phyloP scores from a whole-genome alignment of 1,284 basidiomycete species.

The Tylopilus sp. region DNA sequence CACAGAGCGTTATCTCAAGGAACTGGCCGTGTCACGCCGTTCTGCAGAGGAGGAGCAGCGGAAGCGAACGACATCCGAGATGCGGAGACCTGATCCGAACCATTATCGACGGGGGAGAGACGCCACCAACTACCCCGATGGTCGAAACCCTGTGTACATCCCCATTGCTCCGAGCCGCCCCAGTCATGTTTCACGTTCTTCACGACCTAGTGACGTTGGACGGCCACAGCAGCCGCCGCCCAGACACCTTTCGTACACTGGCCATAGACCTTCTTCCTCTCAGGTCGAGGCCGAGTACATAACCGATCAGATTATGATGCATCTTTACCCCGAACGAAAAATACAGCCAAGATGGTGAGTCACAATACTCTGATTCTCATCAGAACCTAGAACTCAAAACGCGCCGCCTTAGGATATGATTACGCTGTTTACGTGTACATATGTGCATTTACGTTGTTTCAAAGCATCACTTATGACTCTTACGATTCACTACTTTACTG shows the following conservation, averaged over 20 bases:
- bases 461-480: conserved; percentile 19
- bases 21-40: conserved; percentile 34
- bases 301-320: conserved; percentile 47
- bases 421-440: conserved; percentile 8
- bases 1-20: conserved; percentile 44
- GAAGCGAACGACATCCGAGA: conserved; percentile 39
- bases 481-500: conserved; percentile 27
- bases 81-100: conserved; percentile 35
- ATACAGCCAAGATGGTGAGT: conserved; percentile 46
- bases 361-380: neutral
- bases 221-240: conserved; percentile 26
- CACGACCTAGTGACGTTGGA: conserved; percentile 31
- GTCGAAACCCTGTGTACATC: conserved; percentile 6
- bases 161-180: conserved; percentile 10
- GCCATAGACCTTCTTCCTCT: conserved; percentile 33
- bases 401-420: conserved; percentile 35
- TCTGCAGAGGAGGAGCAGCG: conserved; percentile 42
- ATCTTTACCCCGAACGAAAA: conserved; percentile 44
- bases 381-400: neutral
- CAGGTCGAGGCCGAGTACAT: conserved; percentile 46
- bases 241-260: conserved; percentile 25
- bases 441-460: conserved; percentile 16
- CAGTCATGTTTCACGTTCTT: conserved; percentile 6
- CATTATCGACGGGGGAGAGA: conserved; percentile 31
- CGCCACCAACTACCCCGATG: conserved; percentile 14